Base-by-base conservation (phyloP, 352 stramenopile genomes). In the Pythium periplocum region DNA sequence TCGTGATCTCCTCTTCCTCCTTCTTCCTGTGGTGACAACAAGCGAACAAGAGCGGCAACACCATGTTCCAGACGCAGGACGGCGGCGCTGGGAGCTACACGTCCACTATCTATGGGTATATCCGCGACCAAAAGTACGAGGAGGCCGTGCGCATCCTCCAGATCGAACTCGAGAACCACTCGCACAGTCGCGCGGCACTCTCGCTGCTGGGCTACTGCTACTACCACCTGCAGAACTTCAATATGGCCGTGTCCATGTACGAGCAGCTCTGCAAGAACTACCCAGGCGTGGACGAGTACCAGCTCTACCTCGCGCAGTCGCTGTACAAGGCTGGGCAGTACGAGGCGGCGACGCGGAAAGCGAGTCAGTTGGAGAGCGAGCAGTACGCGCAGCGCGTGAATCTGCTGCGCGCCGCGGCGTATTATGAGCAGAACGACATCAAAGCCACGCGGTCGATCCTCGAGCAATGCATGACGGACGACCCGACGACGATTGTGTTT, bases 191-290 rank as follows among this genome's bases (percentile, higher is more conserved):
- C 35, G 87, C 95, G 5, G 85, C 89, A 17, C 68, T 99, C 10
- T 98, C 92, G 31, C 69, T 99, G 26, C 73, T 98, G n/a, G 66
- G 87, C n/a, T 98, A 98, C 69, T 98, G 93, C 74, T 98, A 96
- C 72, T 98, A 98, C 73, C 87, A 98, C 66, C 74, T 97, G 66
- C 82, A 98, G 68, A 94, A 98, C 64, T 98, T 93, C 66, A 62
- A 75, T 35, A 71, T 82, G 43, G 93, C 95, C 4, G 89, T 96
- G 39, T 71, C 79, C 52, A 96, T 97, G 72, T 99, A 98, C 66
- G 93, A 98, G 61, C 82, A 98, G 64, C 82, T 98, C 30, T 87
- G 90, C 57, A 85, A 91, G 48, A 80, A 93, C 48, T 98, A 92
- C 67, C 96, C 95, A 1, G 83, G 96, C 48, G 86, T 97, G 31